phyloP scores from a whole-genome alignment of 169 alveolate species.

The Plasmodium coatneyi region DNA sequence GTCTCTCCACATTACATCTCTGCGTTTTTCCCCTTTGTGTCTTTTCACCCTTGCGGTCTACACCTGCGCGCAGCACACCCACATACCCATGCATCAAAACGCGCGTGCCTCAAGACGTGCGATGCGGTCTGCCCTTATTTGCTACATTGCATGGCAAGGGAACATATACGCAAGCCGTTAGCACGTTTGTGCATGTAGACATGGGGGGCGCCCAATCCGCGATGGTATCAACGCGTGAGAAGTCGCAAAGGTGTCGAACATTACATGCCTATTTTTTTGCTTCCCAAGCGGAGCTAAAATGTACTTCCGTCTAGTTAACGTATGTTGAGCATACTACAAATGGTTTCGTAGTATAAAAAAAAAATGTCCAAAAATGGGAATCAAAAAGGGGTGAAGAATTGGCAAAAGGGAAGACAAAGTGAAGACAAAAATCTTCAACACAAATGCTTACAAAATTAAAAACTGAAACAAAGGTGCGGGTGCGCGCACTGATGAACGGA shows the following conservation, averaged over 20 bases:
- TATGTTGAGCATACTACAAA: neutral
- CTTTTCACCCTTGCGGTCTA: neutral
- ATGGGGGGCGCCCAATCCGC: neutral
- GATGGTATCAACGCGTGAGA: neutral
- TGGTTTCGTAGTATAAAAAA: neutral
- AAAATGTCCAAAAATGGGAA: neutral
- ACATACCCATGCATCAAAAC: neutral
- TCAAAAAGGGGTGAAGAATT: neutral
- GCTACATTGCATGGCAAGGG: neutral
- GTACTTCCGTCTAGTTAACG: neutral
- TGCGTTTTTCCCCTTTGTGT: neutral
- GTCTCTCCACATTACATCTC: neutral
- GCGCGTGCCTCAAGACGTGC: constrained; percentile 1
- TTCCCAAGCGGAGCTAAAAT: neutral
- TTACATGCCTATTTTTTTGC: neutral
- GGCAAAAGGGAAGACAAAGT: neutral
- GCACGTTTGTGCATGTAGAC: neutral
- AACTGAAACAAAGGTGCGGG: neutral
- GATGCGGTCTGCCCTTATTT: neutral
- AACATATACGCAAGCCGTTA: neutral
- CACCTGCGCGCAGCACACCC: neutral
- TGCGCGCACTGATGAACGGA: neutral
- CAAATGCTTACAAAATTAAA: neutral
- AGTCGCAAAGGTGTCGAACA: neutral
- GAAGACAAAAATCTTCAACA: neutral